Evolutionary conservation across 768 basidiomycete species (phyloP).

Genomic region (Pseudohyphozyma bogoriensis): DNA sequence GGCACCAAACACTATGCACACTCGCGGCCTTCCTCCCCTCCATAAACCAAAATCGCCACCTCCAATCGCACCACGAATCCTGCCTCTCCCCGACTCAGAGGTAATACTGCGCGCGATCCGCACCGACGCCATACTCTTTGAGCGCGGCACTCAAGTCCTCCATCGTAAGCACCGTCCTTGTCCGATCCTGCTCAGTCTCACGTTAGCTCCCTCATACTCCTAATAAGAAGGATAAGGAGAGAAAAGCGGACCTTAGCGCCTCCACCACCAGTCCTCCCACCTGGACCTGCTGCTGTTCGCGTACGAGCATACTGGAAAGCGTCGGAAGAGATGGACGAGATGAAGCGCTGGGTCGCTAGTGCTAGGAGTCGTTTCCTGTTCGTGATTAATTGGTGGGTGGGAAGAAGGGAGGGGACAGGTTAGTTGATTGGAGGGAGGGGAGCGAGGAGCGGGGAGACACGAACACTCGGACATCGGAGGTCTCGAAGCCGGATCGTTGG

Average conservation of each 20-base stretch:
- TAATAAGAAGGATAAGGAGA: neutral
- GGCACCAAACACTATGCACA: too few relatives aligned
- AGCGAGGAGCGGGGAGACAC: constrained; percentile 37
- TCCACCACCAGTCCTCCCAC: constrained; percentile 43
- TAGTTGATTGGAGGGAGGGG: neutral
- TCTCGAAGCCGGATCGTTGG: constrained; percentile 90
- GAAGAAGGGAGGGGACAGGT: neutral
- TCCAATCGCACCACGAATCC: too few relatives aligned
- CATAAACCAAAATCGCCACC: too few relatives aligned
- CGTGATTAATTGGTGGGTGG: neutral
- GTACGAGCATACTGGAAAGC: constrained; percentile 97
- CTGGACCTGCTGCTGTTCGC: constrained; percentile 65
- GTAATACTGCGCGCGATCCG: constrained; percentile 89
- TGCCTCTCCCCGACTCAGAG: constrained; percentile 50
- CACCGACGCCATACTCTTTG: constrained; percentile 89
- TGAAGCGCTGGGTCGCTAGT: constrained; percentile 92
- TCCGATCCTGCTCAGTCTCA: constrained; percentile 43
- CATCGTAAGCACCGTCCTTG: constrained; percentile 89
- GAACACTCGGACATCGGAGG: constrained; percentile 83
- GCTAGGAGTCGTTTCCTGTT: constrained; percentile 83
- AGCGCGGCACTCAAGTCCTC: constrained; percentile 89
- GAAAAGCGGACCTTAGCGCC: neutral
- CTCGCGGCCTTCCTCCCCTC: too few relatives aligned
- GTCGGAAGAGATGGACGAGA: constrained; percentile 90
- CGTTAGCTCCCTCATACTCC: neutral